A percentile compares a stretch with the other conserved stretches of the same genome.
Conservation (phyloP, 2,329 filamentous ascomycete species). For the Simplicillium aogashimaense region DNA sequence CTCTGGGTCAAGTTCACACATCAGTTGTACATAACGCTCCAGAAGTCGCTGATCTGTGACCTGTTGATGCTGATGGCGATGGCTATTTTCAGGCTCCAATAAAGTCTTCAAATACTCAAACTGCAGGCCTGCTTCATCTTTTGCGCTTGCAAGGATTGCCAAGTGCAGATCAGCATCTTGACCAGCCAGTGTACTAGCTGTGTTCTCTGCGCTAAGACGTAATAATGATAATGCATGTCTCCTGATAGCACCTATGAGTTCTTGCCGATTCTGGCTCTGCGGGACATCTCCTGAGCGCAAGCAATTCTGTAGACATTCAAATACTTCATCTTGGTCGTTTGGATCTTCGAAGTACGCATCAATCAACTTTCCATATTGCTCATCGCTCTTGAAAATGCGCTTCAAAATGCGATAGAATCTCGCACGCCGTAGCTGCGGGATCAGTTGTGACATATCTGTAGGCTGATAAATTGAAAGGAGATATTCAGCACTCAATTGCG, state of each 20-base stretch:
- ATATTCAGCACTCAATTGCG: conserved; percentile 95
- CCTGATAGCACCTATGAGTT: conserved; percentile 58
- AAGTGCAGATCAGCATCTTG: conserved; percentile 56
- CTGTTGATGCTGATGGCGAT: conserved; percentile 16
- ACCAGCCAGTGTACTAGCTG: conserved; percentile 55
- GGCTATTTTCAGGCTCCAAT: conserved; percentile 47
- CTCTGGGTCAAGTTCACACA: conserved; percentile 74
- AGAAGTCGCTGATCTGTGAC: conserved; percentile 50
- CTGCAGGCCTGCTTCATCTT: conserved; percentile 53
- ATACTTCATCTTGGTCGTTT: conserved; percentile 64
- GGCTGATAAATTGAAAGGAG: conserved; percentile 89
- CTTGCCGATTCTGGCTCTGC: conserved; percentile 58
- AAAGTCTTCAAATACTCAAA: conserved; percentile 69
- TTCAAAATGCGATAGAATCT: conserved; percentile 89
- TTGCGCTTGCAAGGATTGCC: conserved; percentile 52
- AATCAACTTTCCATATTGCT: conserved; percentile 69
- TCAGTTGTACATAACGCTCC: conserved; percentile 80
- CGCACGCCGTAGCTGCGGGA: conserved; percentile 69
- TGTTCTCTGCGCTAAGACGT: conserved; percentile 52
- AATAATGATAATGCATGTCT: conserved; percentile 57
- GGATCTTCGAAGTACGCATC: conserved; percentile 78
- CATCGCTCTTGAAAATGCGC: conserved; percentile 71
- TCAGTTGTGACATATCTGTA: conserved; percentile 64
- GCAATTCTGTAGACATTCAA: conserved; percentile 69
- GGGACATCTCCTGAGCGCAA: conserved; percentile 55